Evolutionary conservation across 2,329 filamentous ascomycete species (phyloP), one percentile per base, ranked within the genome.

Genomic region (Alternaria postmessia): DNA sequence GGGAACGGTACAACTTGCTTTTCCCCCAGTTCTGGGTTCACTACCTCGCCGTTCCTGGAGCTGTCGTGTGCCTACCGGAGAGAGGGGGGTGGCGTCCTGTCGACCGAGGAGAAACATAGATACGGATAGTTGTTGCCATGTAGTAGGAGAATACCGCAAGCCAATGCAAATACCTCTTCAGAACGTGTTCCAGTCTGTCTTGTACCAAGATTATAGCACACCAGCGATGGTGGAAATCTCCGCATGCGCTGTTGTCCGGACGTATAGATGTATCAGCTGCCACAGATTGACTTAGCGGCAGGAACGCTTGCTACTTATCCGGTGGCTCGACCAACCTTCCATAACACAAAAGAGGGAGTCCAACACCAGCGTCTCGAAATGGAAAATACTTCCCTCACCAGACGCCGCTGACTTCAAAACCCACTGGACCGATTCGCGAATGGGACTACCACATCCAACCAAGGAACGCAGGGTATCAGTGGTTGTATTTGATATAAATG

Each of bases 1-100:
- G 41, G n/a, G 36, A 58, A 54, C 42, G 55, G 49, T 54, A 54
- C 41, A 32, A 24, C 28, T 47, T 58, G 32, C 55, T 58, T 58
- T 39, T 58, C 52, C 24, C 24, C 18, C 20, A 49, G 46, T 47
- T 46, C 32, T 52, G 47, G 55, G 34, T 26, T 20, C n/a, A 34
- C 26, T 41, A 42, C 18, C 34, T 58, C 16, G 16, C 47, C 54
- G 20, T 49, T 49, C 30, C 46, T 49, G 20, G 30, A 49, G 14
- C 32, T n/a, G 32, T 49, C 20, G 20, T 36, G 32, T 38, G 32
- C 16, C 7, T 49, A 16, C 32, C 20, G 46, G 16, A 26, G 46
- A 36, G 20, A 38, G 30, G 5, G 20, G 30, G 7, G 32, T 9
- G 9, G 18, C 22, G 32, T 38, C 32, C 32, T 36, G 30, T 49